These are phyloP conservation scores for Lactarius pseudohatsudake DNA, from an alignment of 768 basidiomycete genomes.

Conservation along the genomic window DNA sequence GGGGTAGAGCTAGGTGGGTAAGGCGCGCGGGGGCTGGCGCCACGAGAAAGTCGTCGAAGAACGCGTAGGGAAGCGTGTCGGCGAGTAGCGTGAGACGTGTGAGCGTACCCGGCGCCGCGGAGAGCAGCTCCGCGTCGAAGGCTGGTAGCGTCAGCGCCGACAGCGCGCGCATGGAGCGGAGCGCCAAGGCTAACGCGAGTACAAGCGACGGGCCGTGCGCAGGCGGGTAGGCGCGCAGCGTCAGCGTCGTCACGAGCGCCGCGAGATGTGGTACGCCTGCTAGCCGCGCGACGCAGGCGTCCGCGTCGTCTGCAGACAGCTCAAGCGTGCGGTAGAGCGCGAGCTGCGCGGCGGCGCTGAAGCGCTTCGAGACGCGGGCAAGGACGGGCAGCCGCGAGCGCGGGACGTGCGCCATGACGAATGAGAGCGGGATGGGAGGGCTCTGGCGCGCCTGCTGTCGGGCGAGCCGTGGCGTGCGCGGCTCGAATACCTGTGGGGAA, in stretches of 20 bases:
- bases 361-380: constrained; percentile 32
- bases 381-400: constrained; percentile 30
- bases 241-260: constrained; percentile 32
- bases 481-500: neutral
- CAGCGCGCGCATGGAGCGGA: constrained; percentile 36
- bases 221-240: constrained; percentile 23
- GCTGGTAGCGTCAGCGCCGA: constrained; percentile 32
- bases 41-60: constrained; percentile 34
- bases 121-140: constrained; percentile 33
- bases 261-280: constrained; percentile 33
- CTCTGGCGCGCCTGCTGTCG: constrained; percentile 16
- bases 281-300: constrained; percentile 34
- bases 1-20: constrained; percentile 15
- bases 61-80: constrained; percentile 30
- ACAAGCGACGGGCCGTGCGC: constrained; percentile 23
- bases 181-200: constrained; percentile 34
- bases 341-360: constrained; percentile 30
- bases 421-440: constrained; percentile 21
- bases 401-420: constrained; percentile 29
- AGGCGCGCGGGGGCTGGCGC: constrained; percentile 31
- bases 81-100: constrained; percentile 31
- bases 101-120: constrained; percentile 31
- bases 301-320: constrained; percentile 18
- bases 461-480: too few species aligned
- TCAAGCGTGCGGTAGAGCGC: constrained; percentile 34